A percentile compares a stretch with the other conserved stretches of the same genome.
Evolutionary conservation across 192 early-diverging fungal genomes (phyloP).

Genomic region (Gaertneriomyces sp.): DNA sequence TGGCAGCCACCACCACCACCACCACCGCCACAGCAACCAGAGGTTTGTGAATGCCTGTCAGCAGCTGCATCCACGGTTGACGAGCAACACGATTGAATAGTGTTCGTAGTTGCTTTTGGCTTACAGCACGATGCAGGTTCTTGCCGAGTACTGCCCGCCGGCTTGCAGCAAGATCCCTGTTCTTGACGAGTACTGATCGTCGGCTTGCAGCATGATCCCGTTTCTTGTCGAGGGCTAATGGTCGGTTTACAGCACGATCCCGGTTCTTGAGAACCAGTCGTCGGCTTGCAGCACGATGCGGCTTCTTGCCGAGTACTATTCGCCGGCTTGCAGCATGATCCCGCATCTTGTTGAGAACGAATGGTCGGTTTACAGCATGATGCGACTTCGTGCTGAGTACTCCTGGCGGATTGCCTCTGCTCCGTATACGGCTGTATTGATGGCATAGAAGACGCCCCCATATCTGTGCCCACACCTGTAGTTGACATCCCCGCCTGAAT

Average conservation of each 20-base stretch:
- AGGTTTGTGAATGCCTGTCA: neutral
- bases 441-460: neutral
- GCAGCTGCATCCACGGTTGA: neutral
- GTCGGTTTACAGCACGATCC: neutral
- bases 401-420: neutral
- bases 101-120: neutral
- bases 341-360: neutral
- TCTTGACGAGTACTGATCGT: neutral
- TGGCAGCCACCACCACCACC: slow-evolving; percentile 3
- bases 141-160: neutral
- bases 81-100: neutral
- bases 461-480: neutral
- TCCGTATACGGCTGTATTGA: neutral
- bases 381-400: neutral
- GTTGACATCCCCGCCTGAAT: neutral
- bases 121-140: neutral
- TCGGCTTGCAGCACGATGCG: neutral
- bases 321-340: neutral
- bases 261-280: neutral
- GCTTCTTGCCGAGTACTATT: neutral
- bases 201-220: neutral
- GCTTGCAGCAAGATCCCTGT: neutral
- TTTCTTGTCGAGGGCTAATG: neutral
- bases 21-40: neutral
- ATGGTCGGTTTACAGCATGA: neutral